Evolutionary conservation across 495 filamentous ascomycete genomes (phyloP).

Genomic region (Lichina pygmaea): DNA sequence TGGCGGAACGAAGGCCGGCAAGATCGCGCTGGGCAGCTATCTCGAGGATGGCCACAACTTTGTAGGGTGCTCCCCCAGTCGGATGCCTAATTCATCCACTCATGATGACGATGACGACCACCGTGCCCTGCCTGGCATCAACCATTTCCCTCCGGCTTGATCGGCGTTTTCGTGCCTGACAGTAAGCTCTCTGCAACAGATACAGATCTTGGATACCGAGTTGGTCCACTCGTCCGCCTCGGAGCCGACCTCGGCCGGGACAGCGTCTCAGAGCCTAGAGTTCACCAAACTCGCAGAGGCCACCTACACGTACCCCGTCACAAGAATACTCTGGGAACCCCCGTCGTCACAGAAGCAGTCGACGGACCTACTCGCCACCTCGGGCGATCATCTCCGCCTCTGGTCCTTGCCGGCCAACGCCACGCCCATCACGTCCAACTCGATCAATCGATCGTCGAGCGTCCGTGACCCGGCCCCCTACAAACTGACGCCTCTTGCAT

Average conservation of each 20-base stretch:
- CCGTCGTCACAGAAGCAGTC: constrained; percentile 91
- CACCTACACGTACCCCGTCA: constrained; percentile 93
- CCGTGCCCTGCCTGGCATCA: background rate
- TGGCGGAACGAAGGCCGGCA: constrained; percentile 40
- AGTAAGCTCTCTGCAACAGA: constrained; percentile 20
- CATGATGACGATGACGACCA: too few relatives aligned
- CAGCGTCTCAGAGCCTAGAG: constrained; percentile 49
- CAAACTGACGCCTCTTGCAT: constrained; percentile 78
- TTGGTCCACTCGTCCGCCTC: constrained; percentile 38
- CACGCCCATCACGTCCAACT: constrained; percentile 23
- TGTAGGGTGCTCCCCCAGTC: constrained; percentile 22
- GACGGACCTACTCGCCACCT: constrained; percentile 87
- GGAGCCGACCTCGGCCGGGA: constrained; percentile 43
- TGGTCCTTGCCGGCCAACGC: constrained; percentile 58
- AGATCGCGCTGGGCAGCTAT: constrained; percentile 86
- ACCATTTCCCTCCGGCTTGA: background rate
- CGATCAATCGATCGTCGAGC: constrained; percentile 42
- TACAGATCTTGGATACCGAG: constrained; percentile 88
- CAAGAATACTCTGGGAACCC: constrained; percentile 87
- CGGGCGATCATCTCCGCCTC: constrained; percentile 80
- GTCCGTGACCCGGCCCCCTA: constrained; percentile 36
- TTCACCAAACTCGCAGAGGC: constrained; percentile 92
- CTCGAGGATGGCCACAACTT: constrained; percentile 95
- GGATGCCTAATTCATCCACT: too few relatives aligned
- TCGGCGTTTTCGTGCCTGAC: background rate